Base-by-base conservation (phyloP, 805 yeast species). In the Schizosaccharomyces japonicus region DNA sequence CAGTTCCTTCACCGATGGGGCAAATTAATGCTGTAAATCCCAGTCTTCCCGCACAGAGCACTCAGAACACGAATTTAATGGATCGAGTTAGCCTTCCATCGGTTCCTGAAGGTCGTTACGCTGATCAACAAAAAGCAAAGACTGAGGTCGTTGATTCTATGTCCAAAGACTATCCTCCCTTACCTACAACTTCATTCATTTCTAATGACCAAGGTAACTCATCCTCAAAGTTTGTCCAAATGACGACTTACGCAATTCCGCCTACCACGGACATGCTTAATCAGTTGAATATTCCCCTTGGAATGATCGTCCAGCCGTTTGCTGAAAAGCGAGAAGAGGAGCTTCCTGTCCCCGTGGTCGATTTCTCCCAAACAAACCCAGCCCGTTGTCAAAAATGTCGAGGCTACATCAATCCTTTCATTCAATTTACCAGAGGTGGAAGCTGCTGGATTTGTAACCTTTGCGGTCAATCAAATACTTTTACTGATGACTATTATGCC, bases 361-460 rank as follows among this genome's bases (percentile, higher is more conserved):
- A 81, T 57, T 71, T 72, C 64, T 62, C 67, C 23, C 57, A 57
- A 5, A 57, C 66, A 36, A 68, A 68, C 13, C 93, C 94, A 0
- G 77, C 92, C 30, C 72, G 99, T 54, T 90, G 99, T 63, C 72
- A 74, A 53, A 76, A 96, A 52, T 90, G 99, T 63, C 73, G 95
- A 49, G 73, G 94, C 1, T 90, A 84, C 60, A 68, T 84, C 52
- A 90, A 87, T 58, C 92, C 95, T 3, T 72, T 76, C 17, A 78
- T 80, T 75, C 76, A 71, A 51, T 76, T 73, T 53, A 64, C 69
- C 48, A 68, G 73, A 4, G 70, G 69, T 48, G 76, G 76, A 26
- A 71, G 75, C 39, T 66, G 63, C 49, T 80, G 82, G 61, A 67
- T 73, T 10, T 90, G 98, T 66, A 87, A 87, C 61, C 71, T 90